Evolutionary conservation across 225 moss, liverwort and hornwort genomes (phyloP), one percentile per base, ranked within the genome.

Genomic region (Pleurozium schreberi): DNA sequence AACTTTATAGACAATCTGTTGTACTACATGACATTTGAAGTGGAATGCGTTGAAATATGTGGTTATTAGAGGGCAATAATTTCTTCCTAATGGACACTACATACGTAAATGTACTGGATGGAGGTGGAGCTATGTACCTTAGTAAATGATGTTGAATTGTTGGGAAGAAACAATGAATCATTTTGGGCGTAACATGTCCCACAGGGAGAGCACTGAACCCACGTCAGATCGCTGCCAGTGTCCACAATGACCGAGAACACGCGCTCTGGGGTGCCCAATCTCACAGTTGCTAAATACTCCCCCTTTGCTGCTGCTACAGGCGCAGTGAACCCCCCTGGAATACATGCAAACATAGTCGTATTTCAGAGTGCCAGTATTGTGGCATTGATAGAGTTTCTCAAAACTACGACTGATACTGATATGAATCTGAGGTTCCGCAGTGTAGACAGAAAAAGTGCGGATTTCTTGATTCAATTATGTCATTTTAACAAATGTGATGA

Each of bases 141-240:
- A 31, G 89, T 92, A 66, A 92, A 95, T 10, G 94, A 95, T 43
- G 93, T 92, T 23, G 93, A 92, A 60, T 84, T 91, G 88, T 61
- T 92, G 60, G 94, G 94, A 40, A 90, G 91, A 84, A 93, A 94
- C 84, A 94, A 58, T 18, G 92, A 93, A 61, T 93, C 90, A 31
- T 92, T 91, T 75, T 93, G 94, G 25, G 94, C 81, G 88, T 90
- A 92, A 40, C 94, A 93, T 86, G 90, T 92, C 10, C 92, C 89
- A 73, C 94, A 94, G 26, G 94, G 95, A 55, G 93, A 93, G 87
- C 94, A 94, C 86, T 94, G 95, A 14, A 95, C 93, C 95, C 95
- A 95, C 13, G 94, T 94, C 87, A 95, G 73, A n/a, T 95, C 94
- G 38, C 95, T 95, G 76, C 95, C 95, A 14, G 94, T 94, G 90